Base-by-base conservation (phyloP, 2,329 filamentous ascomycete species). In the Coleophoma eucalyptorum region DNA sequence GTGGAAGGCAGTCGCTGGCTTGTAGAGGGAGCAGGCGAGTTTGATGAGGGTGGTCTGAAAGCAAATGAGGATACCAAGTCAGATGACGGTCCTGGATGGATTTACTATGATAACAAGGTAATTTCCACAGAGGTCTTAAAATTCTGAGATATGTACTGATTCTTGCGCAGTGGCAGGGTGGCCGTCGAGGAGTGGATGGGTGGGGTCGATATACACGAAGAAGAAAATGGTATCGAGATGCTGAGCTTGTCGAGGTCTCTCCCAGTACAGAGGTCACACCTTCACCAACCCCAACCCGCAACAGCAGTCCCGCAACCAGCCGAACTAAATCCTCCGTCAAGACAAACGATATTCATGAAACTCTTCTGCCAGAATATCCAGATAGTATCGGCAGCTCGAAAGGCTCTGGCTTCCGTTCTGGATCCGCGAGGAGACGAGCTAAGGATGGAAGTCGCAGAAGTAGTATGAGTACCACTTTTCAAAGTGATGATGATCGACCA, bases 71-170 rank as follows among this genome's bases (percentile, higher is more conserved):
- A 59, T 41, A 37, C 61, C 55, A 59, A 58, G 32, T 50, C 58
- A 48, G 67, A 71, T 50, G 58, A 73, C 66, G 66, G 80, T 76
- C 84, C 86, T 59, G 94, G 92, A 1, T 99, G 94, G 94, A 90
- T 96, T 35, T 99, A 94, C 69, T 99, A 97, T 65, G 94, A 99
- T 64, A 97, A 93, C 67, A 97, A 96, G 84, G 90, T 90, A 72
- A 54, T 73, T 59, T 45, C 20, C 31, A 21, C 26, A 20, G 16
- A 16, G 41, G 20, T 18, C 15, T 43, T 19, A 13, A 16, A 38
- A 8, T n/a, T 26, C 26, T 26, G 26, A 7, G 26, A 26, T 6
- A 5, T 8, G 6, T 26, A 26, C 26, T 26, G 26, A 26, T 26
- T 26, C 26, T 26, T 26, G 26, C 26, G 49, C 45, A 95, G 87